Percentiles rank a stretch among this genome's conserved stretches.
phyloP scores from a whole-genome alignment of 345 rosid genomes.

The Clarkia xantiana region DNA sequence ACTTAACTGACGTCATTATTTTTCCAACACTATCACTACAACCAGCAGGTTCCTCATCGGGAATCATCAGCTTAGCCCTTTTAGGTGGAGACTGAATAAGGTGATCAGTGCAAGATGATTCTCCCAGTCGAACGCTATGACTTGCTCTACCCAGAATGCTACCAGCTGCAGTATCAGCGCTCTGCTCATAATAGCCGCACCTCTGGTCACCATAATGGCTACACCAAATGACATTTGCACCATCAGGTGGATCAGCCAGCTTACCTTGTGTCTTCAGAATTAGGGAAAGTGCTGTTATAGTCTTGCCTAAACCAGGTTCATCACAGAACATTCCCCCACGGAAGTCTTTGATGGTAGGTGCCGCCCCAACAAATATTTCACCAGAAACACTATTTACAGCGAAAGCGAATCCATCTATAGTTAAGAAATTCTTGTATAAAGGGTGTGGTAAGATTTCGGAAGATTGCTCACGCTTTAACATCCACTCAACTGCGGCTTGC shows the following conservation, averaged over 20 bases:
- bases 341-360: conserved; percentile 68
- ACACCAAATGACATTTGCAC: conserved; percentile 60
- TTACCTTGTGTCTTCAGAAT: conserved; percentile 83
- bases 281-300: conserved; percentile 80
- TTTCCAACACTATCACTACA: conserved; percentile 13
- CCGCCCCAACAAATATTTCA: conserved; percentile 39
- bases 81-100: conserved; percentile 26
- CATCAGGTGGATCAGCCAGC: conserved; percentile 68
- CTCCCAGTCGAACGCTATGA: conserved; percentile 30
- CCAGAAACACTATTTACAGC: conserved; percentile 58
- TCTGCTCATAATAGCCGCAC: conserved; percentile 74
- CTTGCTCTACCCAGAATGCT: conserved; percentile 20
- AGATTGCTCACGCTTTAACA: conserved; percentile 75
- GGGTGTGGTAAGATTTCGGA: conserved; percentile 55
- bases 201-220: conserved; percentile 42
- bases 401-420: conserved; percentile 65
- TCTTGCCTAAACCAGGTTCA: conserved; percentile 98
- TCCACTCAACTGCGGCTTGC: conserved; percentile 88
- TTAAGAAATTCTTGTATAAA: conserved; percentile 35
- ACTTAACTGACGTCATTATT: conserved; percentile 13
- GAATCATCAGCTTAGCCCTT: conserved; percentile 34
- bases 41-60: conserved; percentile 23
- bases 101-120: conserved; percentile 21
- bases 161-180: conserved; percentile 23
- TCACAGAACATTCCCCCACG: conserved; percentile 96